Evolutionary conservation across 345 rosid genomes (phyloP), one percentile per base, ranked within the genome.

Genomic region (Euclidium syriacum): DNA sequence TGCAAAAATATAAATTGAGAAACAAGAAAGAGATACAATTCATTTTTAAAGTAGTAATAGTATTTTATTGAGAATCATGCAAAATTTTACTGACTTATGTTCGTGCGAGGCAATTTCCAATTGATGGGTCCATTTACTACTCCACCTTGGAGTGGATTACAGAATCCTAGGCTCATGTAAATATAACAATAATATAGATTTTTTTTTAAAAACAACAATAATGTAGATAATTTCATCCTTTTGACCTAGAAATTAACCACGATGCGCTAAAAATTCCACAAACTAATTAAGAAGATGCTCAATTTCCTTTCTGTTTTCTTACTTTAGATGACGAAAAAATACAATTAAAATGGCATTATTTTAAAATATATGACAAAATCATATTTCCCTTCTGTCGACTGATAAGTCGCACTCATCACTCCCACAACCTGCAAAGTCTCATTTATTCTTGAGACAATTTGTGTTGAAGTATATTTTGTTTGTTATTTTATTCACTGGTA

Each of bases 381-480:
- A 33, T 49, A 57, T 64, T 64, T 41, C 75, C 65, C 39, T 71
- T 71, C 70, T 64, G 71, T 64, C 71, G 41, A 64, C 30, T 71
- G 71, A 57, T 49, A 42, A 41, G 75, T 71, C 75, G 71, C 75
- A 71, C 74, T 70, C 68, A 62, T 70, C 74, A 46, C 57, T 56
- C 47, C 60, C 70, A 56, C 65, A 57, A 64, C 66, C 75, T 64
- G 65, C 65, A 64, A 64, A 57, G 47, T 49, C 49, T 49, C 70
- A 64, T 64, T 64, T 64, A 64, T 71, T 64, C 71, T 52, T 48
- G 70, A 18, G 48, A 24, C 70, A 63, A 54, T 55, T 55, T 56
- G 47, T 63, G 50, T 38, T 39, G 10, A 50, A 15, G 26, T 29
- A 6, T 34, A 62, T 12, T 34, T 1, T 51, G 5, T 25, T 47